Percentiles rank a stretch among this genome's conserved stretches.
These are phyloP conservation scores for Sporopachydermia cereana DNA, from an alignment of 1,139 yeast species.

Conservation along the genomic window DNA sequence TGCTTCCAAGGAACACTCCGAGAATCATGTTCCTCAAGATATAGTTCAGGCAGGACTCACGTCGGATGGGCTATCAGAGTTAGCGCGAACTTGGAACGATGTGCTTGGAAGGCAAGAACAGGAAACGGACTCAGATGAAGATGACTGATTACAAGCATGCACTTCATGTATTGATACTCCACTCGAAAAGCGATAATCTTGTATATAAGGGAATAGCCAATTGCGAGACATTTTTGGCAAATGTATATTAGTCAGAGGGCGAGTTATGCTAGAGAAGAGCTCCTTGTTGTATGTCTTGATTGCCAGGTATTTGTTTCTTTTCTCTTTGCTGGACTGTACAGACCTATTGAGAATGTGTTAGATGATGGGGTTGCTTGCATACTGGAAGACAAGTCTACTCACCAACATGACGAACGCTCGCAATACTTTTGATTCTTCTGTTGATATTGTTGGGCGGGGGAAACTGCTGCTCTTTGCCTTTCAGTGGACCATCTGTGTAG, in stretches of 20 bases:
- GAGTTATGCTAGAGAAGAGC: no score
- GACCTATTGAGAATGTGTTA: conserved; percentile 4
- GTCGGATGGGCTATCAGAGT: conserved; percentile 49
- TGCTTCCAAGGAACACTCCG: conserved; percentile 72
- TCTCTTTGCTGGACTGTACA: not conserved
- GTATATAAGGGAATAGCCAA: no score
- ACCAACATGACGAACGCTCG: conserved; percentile 24
- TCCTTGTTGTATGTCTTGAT: not conserved
- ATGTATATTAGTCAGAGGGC: no score
- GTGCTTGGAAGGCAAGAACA: conserved; percentile 19
- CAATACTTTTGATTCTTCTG: conserved; percentile 24
- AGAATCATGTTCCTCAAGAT: conserved; percentile 85
- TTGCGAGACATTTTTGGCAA: no score
- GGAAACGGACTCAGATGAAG: conserved; percentile 16
- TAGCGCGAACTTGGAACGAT: conserved; percentile 44
- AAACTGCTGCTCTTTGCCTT: conserved; percentile 28
- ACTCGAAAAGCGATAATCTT: no score
- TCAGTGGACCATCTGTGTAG: conserved; percentile 27
- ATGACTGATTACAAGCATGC: no score
- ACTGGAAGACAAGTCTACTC: conserved; percentile 5
- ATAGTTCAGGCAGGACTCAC: conserved; percentile 74
- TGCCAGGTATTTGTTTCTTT: not conserved
- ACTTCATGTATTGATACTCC: no score
- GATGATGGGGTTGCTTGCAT: not conserved
- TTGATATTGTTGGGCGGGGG: conserved; percentile 26